Conservation (phyloP, 352 stramenopile species). For the Chrysophaeum taylorii region DNA sequence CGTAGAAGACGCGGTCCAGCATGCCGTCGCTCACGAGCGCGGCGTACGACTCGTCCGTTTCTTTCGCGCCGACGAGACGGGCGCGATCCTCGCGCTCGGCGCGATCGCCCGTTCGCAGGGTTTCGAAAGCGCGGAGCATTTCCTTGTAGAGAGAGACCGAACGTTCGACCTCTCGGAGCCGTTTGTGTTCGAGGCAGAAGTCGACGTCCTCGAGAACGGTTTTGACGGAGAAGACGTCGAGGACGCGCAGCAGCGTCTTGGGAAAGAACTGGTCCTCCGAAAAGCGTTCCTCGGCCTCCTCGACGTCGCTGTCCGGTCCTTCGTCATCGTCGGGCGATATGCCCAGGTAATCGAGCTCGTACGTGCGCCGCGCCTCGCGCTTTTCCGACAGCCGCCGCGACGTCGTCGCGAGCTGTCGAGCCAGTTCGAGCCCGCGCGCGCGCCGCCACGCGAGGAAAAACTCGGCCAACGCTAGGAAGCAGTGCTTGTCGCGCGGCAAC, state of each 20-base stretch:
- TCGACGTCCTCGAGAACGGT: background rate
- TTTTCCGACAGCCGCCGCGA: too few relatives aligned
- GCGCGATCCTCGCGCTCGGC: background rate
- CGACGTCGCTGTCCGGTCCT: background rate
- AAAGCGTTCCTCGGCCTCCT: background rate
- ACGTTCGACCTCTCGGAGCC: background rate
- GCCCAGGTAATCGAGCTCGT: background rate
- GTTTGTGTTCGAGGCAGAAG: background rate
- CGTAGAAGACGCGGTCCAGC: background rate
- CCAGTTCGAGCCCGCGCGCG: background rate
- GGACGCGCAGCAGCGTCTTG: background rate
- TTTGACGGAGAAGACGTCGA: background rate
- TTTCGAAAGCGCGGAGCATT: background rate
- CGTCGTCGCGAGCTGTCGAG: background rate
- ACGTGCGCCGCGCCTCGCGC: background rate
- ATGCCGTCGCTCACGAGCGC: background rate
- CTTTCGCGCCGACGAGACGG: background rate
- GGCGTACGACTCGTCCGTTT: background rate
- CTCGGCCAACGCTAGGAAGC: background rate
- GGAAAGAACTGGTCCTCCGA: background rate
- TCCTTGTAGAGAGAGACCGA: background rate
- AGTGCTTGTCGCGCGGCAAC: background rate
- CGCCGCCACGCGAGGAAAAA: background rate
- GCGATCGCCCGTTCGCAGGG: background rate
- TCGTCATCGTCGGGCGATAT: too few relatives aligned